Conservation (phyloP, 78 protist species). For the Tieghemostelium lacteum region DNA sequence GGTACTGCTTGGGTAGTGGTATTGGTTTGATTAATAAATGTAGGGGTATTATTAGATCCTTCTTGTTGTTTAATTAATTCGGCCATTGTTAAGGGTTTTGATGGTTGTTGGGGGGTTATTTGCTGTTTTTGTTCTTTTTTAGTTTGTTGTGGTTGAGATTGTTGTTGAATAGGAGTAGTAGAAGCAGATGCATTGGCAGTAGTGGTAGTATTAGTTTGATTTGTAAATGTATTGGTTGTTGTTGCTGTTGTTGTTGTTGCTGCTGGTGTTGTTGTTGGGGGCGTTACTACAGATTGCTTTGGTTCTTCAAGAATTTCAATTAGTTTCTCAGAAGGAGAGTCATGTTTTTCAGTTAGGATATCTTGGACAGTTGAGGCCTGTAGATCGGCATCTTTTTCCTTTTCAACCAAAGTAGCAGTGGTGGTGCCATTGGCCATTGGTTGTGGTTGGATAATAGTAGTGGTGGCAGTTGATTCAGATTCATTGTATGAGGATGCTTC, state of each 20-base stretch:
- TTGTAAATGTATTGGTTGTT: not conserved
- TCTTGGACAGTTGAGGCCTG: not conserved
- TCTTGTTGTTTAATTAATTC: slow-evolving; percentile 13
- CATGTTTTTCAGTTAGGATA: not conserved
- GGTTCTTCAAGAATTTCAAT: slow-evolving; percentile 2
- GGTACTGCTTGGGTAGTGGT: not conserved
- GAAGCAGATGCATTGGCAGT: not conserved
- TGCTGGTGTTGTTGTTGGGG: not conserved
- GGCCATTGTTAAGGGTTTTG: not conserved
- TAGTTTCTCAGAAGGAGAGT: not conserved
- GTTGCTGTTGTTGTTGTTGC: not conserved
- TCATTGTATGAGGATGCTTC: not conserved
- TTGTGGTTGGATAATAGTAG: not conserved
- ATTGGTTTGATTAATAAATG: not conserved
- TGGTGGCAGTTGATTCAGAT: not conserved
- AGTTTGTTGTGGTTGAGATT: not conserved
- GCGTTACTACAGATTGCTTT: too few relatives aligned
- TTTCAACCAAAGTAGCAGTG: not conserved
- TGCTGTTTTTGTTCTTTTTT: not conserved
- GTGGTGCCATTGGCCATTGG: not conserved
- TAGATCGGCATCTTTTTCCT: not conserved
- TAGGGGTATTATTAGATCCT: not conserved
- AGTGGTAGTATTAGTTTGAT: not conserved
- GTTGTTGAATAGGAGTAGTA: not conserved
- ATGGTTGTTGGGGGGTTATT: not conserved